A percentile compares a stretch with the other conserved stretches of the same genome.
Evolutionary conservation across 805 yeast species (phyloP).

Genomic region (Kodamaea nitidulidarum): DNA sequence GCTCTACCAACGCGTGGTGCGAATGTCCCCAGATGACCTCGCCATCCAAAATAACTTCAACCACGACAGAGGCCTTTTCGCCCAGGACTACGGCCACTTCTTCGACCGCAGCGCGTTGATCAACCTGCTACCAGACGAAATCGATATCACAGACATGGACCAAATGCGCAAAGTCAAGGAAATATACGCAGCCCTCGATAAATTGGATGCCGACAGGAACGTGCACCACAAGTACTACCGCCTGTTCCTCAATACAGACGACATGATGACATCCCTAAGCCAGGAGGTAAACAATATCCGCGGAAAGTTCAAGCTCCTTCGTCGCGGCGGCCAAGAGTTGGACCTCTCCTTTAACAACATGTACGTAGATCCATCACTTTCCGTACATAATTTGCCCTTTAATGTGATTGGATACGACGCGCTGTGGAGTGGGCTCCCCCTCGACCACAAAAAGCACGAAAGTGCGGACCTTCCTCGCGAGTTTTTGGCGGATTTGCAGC

Average conservation of each 20-base stretch:
- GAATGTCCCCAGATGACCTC: constrained; percentile 36
- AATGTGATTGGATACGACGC: constrained; percentile 42
- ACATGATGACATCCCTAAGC: constrained; percentile 17
- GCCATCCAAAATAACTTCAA: constrained; percentile 33
- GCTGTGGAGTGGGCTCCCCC: constrained; percentile 36
- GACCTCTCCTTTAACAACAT: constrained; percentile 8
- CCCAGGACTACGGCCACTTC: constrained; percentile 32
- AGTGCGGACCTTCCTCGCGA: constrained; percentile 30
- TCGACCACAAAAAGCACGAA: constrained; percentile 22
- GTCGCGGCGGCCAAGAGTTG: constrained; percentile 22
- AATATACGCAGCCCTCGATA: constrained; percentile 27
- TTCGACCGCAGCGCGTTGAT: constrained; percentile 30
- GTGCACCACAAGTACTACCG: constrained; percentile 36
- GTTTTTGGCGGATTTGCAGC: constrained; percentile 35
- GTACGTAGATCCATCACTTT: constrained; percentile 6
- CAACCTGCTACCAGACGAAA: constrained; percentile 32
- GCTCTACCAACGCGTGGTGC: constrained; percentile 6
- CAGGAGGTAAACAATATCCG: constrained; percentile 36
- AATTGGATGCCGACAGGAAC: constrained; percentile 34
- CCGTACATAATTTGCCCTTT: constrained; percentile 28
- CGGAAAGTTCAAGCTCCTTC: constrained; percentile 33
- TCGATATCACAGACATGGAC: constrained; percentile 30
- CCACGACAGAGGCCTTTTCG: constrained; percentile 31
- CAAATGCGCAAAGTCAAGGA: constrained; percentile 25
- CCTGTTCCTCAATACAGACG: constrained; percentile 28